Conservation (phyloP, 2,329 filamentous ascomycete species). For the Shiraia bambusicola region DNA sequence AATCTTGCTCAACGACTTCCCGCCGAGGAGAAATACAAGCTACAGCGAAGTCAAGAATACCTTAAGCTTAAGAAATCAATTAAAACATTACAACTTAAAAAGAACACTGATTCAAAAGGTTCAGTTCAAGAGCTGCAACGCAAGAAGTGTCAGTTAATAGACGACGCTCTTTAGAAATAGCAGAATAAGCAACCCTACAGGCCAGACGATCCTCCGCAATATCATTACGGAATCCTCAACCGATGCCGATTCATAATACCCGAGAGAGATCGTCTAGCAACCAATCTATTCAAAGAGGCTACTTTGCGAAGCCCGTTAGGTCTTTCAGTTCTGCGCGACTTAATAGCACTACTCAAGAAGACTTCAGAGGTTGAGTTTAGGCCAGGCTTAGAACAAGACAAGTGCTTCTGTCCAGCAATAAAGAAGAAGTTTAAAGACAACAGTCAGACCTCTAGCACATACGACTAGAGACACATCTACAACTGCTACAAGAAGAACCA, state of each 20-base stretch:
- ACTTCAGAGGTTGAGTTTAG: constrained; percentile 5
- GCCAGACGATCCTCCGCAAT: constrained; percentile 8
- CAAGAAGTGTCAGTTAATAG: constrained; percentile 1
- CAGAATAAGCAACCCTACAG: constrained; percentile 12
- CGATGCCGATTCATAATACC: constrained; percentile 11
- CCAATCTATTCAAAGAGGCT: constrained; percentile 7
- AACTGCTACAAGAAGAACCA: constrained; percentile 16
- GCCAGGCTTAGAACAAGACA: constrained; percentile 7
- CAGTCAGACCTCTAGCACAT: constrained; percentile 3
- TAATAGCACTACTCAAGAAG: constrained; percentile 8
- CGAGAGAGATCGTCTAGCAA: constrained; percentile 7
- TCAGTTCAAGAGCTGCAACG: constrained; percentile 2
- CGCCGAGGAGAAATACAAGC: constrained; percentile 11
- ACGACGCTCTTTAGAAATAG: constrained; percentile 9
- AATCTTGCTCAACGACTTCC: constrained; percentile 13
- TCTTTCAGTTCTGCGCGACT: constrained; percentile 7
- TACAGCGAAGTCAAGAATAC: constrained; percentile 11
- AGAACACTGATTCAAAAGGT: constrained; percentile 2
- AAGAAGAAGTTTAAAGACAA: constrained; percentile 2
- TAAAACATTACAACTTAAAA: constrained; percentile 2
- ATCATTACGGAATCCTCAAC: constrained; percentile 12
- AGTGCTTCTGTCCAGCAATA: constrained; percentile 1
- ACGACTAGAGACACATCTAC: constrained; percentile 21
- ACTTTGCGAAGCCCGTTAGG: constrained; percentile 7
- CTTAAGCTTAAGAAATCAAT: constrained; percentile 9